Evolutionary conservation across 768 basidiomycete species (phyloP), one percentile per base, ranked within the genome.

Genomic region (Lactarius indigo): DNA sequence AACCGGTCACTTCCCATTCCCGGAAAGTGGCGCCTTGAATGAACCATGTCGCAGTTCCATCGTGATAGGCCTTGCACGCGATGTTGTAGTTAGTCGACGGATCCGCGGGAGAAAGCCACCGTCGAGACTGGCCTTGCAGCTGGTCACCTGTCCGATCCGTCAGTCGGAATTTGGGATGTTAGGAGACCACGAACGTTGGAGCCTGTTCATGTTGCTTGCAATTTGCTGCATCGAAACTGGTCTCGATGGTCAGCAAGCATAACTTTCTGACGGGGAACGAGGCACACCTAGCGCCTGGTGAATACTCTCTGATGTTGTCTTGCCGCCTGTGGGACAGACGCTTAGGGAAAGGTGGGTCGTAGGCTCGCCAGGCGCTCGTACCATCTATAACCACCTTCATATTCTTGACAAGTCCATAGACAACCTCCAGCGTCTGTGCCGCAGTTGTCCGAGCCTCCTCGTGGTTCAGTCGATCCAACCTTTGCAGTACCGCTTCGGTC

Each of bases 21-120:
- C 6, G 6, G 7, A 52, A 61, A 17, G 35, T 39, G 35, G 26
- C 3, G 33, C 47, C 47, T 37, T 61, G 28, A 10, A 61, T 7
- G 15, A 61, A 61, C 61, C 61, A 61, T 0, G 15, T 61, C n/a
- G 61, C 23, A 8, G 61, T 61, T 54, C 61, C 61, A 33, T 4
- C 30, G 31, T 61, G 44, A 15, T 41, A 0, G 5, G 41, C 41
- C 41, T 41, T 41, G 41, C 17, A 15, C 41, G 41, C 41, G 41
- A 41, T 41, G 9, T 23, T 28, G 28, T 28, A 28, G 28, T 23
- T 18, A 6, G 1, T 23, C 5, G 52, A 54, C 41, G 59, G 44
- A 23, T 50, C 59, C 2, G 59, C 28, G 1, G 59, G 59, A 23
- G 52, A 18, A 23, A 23, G 59, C 59, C 59, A 61, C 2, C 2